phyloP scores from a whole-genome alignment of 2,329 filamentous ascomycete genomes.

The Macroventuria anomochaeta region DNA sequence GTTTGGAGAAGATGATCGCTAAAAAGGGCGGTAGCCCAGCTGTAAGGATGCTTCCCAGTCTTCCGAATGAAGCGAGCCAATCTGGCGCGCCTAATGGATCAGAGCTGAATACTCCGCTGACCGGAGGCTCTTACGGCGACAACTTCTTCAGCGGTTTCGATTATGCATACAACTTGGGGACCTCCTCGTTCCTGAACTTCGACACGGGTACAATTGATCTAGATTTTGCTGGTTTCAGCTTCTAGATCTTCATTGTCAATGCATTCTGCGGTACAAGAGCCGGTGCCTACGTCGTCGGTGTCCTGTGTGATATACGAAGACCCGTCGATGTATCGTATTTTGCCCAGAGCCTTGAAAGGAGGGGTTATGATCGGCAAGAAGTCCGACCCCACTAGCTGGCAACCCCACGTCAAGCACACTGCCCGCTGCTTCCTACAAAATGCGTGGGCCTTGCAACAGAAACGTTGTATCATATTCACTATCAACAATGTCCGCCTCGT shows the following conservation, averaged over 20 bases:
- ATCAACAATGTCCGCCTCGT: background rate
- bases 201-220: constrained; percentile 35
- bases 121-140: constrained; percentile 16
- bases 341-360: background rate
- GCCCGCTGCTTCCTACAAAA: background rate
- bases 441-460: background rate
- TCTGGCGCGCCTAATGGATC: constrained; percentile 16
- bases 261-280: background rate
- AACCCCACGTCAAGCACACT: constrained; percentile 7
- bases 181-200: constrained; percentile 36
- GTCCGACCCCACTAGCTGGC: constrained; percentile 12
- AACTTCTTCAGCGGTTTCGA: constrained; percentile 29
- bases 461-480: background rate
- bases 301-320: background rate
- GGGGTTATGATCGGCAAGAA: constrained; percentile 15
- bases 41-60: background rate
- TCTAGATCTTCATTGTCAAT: constrained; percentile 7
- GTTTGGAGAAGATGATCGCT: constrained; percentile 52
- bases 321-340: no score
- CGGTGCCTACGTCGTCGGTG: background rate
- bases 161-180: constrained; percentile 32
- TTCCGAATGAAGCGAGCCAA: constrained; percentile 13
- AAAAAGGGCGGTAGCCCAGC: constrained; percentile 22
- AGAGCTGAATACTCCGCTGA: constrained; percentile 15
- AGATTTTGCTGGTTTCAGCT: constrained; percentile 30